Base-by-base conservation (phyloP, 2,329 filamentous ascomycete species). In the Cladobotryum mycophilum region DNA sequence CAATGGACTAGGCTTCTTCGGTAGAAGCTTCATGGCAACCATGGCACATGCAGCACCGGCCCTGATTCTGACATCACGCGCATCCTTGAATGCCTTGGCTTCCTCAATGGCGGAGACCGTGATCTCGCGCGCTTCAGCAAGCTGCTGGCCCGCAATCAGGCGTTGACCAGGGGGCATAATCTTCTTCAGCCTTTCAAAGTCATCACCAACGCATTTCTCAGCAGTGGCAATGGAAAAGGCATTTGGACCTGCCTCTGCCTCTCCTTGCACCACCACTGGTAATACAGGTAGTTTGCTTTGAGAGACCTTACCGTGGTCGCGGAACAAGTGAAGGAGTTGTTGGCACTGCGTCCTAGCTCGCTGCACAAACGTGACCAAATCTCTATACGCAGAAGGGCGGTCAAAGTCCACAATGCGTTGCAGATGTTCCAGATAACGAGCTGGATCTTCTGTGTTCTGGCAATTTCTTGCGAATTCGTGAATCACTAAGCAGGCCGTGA, bases 211-310 rank as follows among this genome's bases (percentile, higher is more conserved):
- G 48, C 95, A 88, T 68, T 89, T 93, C 59, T 97, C 90, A 1
- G 91, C 93, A 58, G 92, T 89, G 1, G 79, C 72, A 47, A 97
- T 79, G 1, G 90, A 95, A 67, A 99, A 99, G 6, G 93, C 92
- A 60, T 84, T 92, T 9, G 92, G 91, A 0, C 93, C 92, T 35
- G 93, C 92, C 63, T 95, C 88, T 5, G 87, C 77, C 63, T 97
- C 92, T 30, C 93, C 93, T 69, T 99, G 93, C 8, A 96, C 92
- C 15, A 99, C 83, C 3, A 95, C 89, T 18, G 93, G 89, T 43
- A 97, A 79, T 5, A 78, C 78, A 1, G 95, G 92, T 38, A 97
- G 73, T 63, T 85, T 88, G 55, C 79, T 76, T 45, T 82, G 79
- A 18, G 87, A 79, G 2, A 95, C 84, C 64, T 93, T 91, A 36